Evolutionary conservation across 192 early-diverging fungal species (phyloP).

Genomic region (Coemansia sp.): DNA sequence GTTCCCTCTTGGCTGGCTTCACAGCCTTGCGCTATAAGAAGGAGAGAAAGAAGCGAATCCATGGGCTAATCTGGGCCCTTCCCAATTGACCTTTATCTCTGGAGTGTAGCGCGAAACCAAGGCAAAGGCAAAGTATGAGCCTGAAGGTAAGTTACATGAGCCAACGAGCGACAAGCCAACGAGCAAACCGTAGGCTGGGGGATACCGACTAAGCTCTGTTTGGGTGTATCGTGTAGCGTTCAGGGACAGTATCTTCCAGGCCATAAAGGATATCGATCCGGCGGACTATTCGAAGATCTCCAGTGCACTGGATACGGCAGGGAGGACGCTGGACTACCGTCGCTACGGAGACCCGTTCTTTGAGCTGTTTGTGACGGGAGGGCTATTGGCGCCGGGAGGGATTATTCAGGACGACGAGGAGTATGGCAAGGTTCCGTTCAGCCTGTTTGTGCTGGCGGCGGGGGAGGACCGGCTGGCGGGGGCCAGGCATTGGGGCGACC

Average conservation of each 20-base stretch:
- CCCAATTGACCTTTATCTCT: too few species aligned
- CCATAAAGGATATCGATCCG: constrained; percentile 50
- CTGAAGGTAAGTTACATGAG: constrained; percentile 32
- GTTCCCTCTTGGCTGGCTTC: too few species aligned
- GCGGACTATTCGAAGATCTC: constrained; percentile 69
- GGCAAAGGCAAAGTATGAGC: constrained; percentile 65
- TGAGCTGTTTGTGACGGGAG: constrained; percentile 89
- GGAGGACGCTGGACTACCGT: constrained; percentile 88
- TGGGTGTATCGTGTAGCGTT: constrained; percentile 2
- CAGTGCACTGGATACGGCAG: constrained; percentile 67
- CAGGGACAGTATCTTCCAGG: constrained; percentile 36
- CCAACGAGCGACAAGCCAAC: too few species aligned
- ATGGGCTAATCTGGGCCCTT: too few species aligned
- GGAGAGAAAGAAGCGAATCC: too few species aligned
- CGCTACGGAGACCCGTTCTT: constrained; percentile 93
- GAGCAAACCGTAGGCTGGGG: too few species aligned
- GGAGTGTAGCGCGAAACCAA: constrained; percentile 54
- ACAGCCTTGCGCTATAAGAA: too few species aligned
- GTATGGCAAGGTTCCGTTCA: constrained; percentile 71
- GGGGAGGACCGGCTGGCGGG: constrained; percentile 48
- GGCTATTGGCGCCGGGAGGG: constrained; percentile 62
- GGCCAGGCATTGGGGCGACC: constrained; percentile 71
- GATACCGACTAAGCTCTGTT: too few species aligned
- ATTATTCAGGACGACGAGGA: constrained; percentile 62
- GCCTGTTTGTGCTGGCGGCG: constrained; percentile 42